Conservation (phyloP, 495 filamentous ascomycete species). For the Talaromyces liani region DNA sequence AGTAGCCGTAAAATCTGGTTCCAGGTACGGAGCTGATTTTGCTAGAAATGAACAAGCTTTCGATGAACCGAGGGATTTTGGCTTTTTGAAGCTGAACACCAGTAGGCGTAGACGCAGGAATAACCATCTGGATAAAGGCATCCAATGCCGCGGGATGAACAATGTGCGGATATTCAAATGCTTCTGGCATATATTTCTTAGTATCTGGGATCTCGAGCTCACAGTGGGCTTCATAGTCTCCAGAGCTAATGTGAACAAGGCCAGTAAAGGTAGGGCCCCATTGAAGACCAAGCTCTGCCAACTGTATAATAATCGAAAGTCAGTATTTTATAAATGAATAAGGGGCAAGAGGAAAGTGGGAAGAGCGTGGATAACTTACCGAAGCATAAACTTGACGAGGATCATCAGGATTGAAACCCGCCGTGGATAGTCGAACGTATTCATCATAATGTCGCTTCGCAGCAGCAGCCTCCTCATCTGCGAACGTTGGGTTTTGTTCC, state of each 20-base stretch:
- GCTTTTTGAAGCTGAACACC: constrained; percentile 13
- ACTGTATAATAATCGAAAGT: neutral
- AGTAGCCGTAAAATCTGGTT: constrained; percentile 15
- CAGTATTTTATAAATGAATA: neutral
- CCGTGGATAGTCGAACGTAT: neutral
- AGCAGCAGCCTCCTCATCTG: neutral
- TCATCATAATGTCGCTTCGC: neutral
- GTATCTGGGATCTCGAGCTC: constrained; percentile 20
- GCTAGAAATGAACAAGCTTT: constrained; percentile 21
- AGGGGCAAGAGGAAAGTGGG: neutral
- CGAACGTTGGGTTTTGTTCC: neutral
- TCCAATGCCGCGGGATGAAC: constrained; percentile 34
- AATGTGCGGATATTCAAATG: constrained; percentile 19
- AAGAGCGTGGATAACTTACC: neutral
- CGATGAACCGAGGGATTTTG: constrained; percentile 18
- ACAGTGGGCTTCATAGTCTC: constrained; percentile 6
- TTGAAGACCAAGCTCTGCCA: neutral
- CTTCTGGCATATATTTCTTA: constrained; percentile 20
- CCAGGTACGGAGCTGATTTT: constrained; percentile 13
- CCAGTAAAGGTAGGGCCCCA: neutral
- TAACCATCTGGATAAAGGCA: constrained; percentile 24
- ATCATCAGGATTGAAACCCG: neutral
- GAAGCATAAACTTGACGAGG: neutral
- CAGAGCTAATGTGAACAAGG: neutral
- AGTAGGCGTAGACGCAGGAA: constrained; percentile 14